These are phyloP conservation scores for Lentinula raphanica DNA, from an alignment of 768 basidiomycete species.

Conservation along the genomic window DNA sequence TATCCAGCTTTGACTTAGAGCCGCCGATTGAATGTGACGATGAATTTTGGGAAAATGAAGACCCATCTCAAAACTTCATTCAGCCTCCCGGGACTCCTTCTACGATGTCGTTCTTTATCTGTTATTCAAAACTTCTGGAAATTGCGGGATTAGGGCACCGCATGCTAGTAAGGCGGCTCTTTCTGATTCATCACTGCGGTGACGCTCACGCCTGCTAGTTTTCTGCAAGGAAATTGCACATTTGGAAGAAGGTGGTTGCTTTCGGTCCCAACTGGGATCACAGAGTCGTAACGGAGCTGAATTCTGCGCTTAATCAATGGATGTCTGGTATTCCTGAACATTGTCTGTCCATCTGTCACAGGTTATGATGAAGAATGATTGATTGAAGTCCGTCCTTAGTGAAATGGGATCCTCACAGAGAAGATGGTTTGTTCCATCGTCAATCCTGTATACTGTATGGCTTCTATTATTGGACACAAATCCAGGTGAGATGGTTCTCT, in stretches of 20 bases:
- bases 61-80: constrained; percentile 2
- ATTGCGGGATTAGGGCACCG: constrained; percentile 3
- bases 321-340: constrained; percentile 46
- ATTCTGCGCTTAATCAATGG: constrained; percentile 54
- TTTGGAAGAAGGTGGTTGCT: background rate
- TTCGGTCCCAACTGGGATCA: background rate
- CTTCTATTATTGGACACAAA: constrained; percentile 29
- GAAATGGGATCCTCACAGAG: constrained; percentile 33
- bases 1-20: constrained; percentile 34
- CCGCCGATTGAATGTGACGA: constrained; percentile 52
- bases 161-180: background rate
- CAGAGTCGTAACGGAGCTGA: background rate
- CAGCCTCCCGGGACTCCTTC: constrained; percentile 10
- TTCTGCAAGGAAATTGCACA: background rate
- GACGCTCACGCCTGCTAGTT: too few species aligned
- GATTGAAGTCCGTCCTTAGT: constrained; percentile 14
- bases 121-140: background rate
- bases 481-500: constrained; percentile 1
- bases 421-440: constrained; percentile 25
- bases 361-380: background rate
- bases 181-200: too few species aligned
- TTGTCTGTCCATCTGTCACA: constrained; percentile 18
- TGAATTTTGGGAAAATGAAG: constrained; percentile 26
- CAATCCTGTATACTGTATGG: constrained; percentile 27
- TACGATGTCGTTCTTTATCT: constrained; percentile 3